phyloP scores from a whole-genome alignment of 441 rosid genomes.

The Omphalea diandra region DNA sequence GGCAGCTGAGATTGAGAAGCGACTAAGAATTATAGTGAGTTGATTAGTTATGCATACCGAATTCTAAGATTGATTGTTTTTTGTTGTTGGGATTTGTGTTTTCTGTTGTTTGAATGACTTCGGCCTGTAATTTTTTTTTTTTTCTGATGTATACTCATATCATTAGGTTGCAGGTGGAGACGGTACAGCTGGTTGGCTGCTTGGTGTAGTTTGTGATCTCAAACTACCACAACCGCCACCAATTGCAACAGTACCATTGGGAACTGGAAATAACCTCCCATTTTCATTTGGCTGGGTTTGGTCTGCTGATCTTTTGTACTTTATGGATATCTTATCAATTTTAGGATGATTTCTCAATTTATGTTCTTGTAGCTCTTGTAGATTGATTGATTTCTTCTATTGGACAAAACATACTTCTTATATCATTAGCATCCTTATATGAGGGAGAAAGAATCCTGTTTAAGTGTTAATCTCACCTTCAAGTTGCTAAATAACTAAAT shows the following conservation, averaged over 20 bases:
- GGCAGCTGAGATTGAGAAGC: conserved; percentile 50
- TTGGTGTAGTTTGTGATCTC: conserved; percentile 85
- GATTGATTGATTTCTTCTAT: no score
- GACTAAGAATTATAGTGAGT: conserved; percentile 66
- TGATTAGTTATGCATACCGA: not conserved
- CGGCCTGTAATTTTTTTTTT: not conserved
- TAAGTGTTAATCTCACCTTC: not conserved
- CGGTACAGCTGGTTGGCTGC: conserved; percentile 95
- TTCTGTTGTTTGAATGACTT: not conserved
- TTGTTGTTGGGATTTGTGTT: not conserved
- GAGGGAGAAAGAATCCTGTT: not conserved
- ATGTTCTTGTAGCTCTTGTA: conserved; percentile 1
- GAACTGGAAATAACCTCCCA: conserved; percentile 91
- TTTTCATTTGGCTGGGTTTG: conserved; percentile 93
- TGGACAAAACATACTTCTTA: not conserved
- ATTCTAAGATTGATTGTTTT: not conserved
- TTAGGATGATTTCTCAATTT: conserved; percentile 1
- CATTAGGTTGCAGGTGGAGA: conserved; percentile 90
- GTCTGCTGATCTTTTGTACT: conserved; percentile 1
- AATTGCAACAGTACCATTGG: conserved; percentile 77
- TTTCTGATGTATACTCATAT: conserved; percentile 3
- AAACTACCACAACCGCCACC: conserved; percentile 80
- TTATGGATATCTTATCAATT: not conserved
- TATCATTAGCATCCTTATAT: not conserved
- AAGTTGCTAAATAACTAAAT: not conserved